Base-by-base conservation (phyloP, 1,284 basidiomycete genomes). In the Cystobasidium slooffiae region DNA sequence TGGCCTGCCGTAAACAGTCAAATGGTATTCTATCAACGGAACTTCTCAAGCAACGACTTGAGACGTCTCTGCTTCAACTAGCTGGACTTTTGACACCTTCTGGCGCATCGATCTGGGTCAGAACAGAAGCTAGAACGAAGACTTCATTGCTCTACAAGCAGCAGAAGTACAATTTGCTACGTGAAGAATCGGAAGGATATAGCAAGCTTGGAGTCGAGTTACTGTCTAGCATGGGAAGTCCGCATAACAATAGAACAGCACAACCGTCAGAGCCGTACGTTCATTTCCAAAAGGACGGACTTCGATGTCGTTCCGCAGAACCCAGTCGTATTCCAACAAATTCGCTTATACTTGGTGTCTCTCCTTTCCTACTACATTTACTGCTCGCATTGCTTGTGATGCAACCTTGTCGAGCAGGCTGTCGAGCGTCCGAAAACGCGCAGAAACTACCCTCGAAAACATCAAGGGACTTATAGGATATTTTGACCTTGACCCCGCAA, bases 141-240 rank as follows among this genome's bases (percentile, higher is more conserved):
- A 73, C 70, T 16, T 51, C 51, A 10, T 53, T 73, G 53, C 63
- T 73, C 1, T 99, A 96, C 86, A 97, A 96, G 82, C 97, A 99
- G 83, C 94, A 94, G 84, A 98, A 97, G 83, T 97, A 94, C 86
- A 99, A 99, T 80, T 87, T 99, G 44, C 87, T 98, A 10, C 91
- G 97, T 52, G 97, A 99, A 84, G 93, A 97, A 78, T 95, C 93
- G 0, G 95, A 99, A 84, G 97, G 97, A 6, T 99, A 94, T 84
- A 92, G 93, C 79, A 94, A 95, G 80, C 88, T 99, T 46, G 88
- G 91, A 43, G 88, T 91, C 9, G 93, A 95, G 80, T 84, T 98
- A 52, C 89, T 93, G 10, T 89, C 89, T 70, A 89, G 88, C 77
- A 84, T 94, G 64, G 91, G 91, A 5, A 88, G 89, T 31, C 84